Evolutionary conservation across 129 eudicot species (phyloP).

Genomic region (Mikania micrantha): DNA sequence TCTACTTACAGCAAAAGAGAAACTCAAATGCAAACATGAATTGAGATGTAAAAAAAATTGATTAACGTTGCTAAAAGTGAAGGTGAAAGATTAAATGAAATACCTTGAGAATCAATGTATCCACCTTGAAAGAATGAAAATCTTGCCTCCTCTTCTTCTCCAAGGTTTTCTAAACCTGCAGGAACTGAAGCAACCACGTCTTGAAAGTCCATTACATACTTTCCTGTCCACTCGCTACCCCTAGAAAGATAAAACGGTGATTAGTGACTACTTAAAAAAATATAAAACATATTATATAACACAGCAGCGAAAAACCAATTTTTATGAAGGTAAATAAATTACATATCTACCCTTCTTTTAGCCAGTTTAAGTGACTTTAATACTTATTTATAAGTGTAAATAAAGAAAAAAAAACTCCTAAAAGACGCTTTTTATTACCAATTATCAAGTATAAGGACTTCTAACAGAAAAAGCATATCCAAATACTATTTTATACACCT

Average conservation of each 20-base stretch:
- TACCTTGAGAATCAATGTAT: conserved; percentile 72
- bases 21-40: background rate
- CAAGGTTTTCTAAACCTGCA: conserved; percentile 11
- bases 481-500: background rate
- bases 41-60: background rate
- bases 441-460: background rate
- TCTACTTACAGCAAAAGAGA: background rate
- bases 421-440: background rate
- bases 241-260: conserved; percentile 30
- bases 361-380: background rate
- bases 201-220: conserved; percentile 58
- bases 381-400: background rate
- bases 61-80: background rate
- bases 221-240: conserved; percentile 95
- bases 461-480: background rate
- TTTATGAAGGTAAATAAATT: background rate
- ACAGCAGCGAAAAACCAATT: no score
- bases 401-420: background rate
- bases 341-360: background rate
- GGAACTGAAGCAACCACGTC: conserved; percentile 48
- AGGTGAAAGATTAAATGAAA: background rate
- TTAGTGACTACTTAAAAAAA: background rate
- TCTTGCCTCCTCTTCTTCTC: conserved; percentile 46
- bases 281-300: no score
- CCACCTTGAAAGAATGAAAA: conserved; percentile 84